Percentiles rank a stretch among this genome's conserved stretches.
Conservation (phyloP, 441 rosid species). For the Melastoma candidum region DNA sequence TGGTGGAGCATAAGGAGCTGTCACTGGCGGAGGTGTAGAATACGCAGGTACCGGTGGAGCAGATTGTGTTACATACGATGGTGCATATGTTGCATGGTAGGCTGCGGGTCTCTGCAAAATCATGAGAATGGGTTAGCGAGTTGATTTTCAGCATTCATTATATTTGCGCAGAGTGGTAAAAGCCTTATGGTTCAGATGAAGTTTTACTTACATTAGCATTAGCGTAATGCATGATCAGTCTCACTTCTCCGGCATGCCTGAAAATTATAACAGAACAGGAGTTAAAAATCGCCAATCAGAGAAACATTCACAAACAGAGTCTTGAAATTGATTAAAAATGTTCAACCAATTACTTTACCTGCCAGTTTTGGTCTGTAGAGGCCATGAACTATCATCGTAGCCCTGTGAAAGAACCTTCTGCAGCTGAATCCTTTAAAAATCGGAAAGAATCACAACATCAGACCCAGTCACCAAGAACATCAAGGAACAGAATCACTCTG, state of each 20-base stretch:
- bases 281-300: neutral
- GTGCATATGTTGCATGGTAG: constrained; percentile 34
- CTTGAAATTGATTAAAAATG: neutral
- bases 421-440: constrained; percentile 49
- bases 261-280: neutral
- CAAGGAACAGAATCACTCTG: neutral
- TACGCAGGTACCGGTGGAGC: constrained; percentile 27
- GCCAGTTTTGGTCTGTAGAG: constrained; percentile 19
- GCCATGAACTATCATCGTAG: constrained; percentile 15
- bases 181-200: neutral
- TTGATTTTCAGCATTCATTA: too few species aligned
- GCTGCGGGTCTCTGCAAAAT: constrained; percentile 27
- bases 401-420: constrained; percentile 47
- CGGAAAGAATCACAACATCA: constrained; percentile 1
- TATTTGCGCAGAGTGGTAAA: neutral
- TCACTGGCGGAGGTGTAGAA: constrained; percentile 25
- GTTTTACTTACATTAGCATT: constrained; percentile 42
- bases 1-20: constrained; percentile 23
- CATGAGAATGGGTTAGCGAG: constrained; percentile 3
- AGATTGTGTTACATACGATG: constrained; percentile 23
- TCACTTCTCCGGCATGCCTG: constrained; percentile 17
- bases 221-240: constrained; percentile 47
- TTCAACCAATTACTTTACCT: constrained; percentile 1
- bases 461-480: neutral
- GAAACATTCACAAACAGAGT: neutral